These are phyloP conservation scores for Elsinoe arachidis DNA, from an alignment of 2,329 filamentous ascomycete genomes.

Conservation along the genomic window DNA sequence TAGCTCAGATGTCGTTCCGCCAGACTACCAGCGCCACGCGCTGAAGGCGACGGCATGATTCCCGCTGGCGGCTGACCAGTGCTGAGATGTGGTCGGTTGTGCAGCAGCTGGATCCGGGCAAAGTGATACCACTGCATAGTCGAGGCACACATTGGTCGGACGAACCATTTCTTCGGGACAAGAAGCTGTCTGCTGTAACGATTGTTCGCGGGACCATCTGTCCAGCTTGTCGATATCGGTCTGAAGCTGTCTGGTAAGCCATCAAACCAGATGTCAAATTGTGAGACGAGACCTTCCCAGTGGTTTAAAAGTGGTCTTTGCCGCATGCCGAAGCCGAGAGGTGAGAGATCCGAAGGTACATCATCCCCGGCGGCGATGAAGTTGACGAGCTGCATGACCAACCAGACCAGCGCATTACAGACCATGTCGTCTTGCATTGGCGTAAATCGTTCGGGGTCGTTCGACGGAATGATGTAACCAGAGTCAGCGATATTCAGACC, in stretches of 20 bases:
- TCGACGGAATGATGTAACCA: slow-evolving; percentile 43
- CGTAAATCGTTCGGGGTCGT: slow-evolving; percentile 37
- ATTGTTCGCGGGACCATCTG: slow-evolving; percentile 1
- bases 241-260: slow-evolving; percentile 53
- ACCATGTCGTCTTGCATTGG: slow-evolving; percentile 56
- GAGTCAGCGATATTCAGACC: slow-evolving; percentile 50
- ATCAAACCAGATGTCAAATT: slow-evolving; percentile 50
- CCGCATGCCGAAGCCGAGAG: slow-evolving; percentile 37
- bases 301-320: slow-evolving; percentile 43
- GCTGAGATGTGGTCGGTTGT: slow-evolving; percentile 51
- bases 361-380: slow-evolving; percentile 52
- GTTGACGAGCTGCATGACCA: slow-evolving; percentile 58
- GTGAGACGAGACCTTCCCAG: slow-evolving; percentile 48
- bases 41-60: neutral
- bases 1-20: slow-evolving; percentile 49
- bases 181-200: neutral
- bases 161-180: slow-evolving; percentile 52
- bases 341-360: slow-evolving; percentile 31
- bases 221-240: slow-evolving; percentile 38
- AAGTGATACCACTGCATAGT: slow-evolving; percentile 60
- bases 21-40: slow-evolving; percentile 42
- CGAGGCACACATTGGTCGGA: slow-evolving; percentile 54
- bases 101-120: slow-evolving; percentile 51
- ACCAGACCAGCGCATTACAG: slow-evolving; percentile 56
- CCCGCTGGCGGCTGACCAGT: slow-evolving; percentile 25